These are phyloP conservation scores for Rhododendron ovatum DNA, from an alignment of 148 eudicot species.

Conservation along the genomic window DNA sequence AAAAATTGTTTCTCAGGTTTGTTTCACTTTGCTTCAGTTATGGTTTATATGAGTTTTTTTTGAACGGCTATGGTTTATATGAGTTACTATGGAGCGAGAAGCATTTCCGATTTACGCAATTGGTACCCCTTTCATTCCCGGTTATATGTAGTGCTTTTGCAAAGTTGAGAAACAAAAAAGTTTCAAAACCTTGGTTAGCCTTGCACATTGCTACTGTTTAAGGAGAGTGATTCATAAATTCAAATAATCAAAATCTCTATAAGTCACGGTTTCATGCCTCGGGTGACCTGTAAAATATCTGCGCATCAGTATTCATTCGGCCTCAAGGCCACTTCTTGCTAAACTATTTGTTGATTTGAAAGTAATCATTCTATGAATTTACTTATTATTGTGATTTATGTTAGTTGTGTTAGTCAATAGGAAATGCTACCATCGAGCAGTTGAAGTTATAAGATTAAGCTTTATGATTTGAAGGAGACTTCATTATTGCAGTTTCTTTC, in stretches of 20 bases:
- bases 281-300: not conserved
- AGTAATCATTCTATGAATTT: not conserved
- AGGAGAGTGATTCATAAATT: not conserved
- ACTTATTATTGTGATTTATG: not conserved
- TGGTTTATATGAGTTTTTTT: not conserved
- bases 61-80: not conserved
- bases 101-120: not conserved
- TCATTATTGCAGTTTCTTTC: not conserved
- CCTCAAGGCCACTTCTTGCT: not conserved
- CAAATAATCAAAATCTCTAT: not conserved
- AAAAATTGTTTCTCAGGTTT: conserved; percentile 90
- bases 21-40: not conserved
- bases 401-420: not conserved
- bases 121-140: not conserved
- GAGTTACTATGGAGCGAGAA: not conserved
- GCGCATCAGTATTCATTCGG: not conserved
- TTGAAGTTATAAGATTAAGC: not conserved
- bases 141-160: not conserved
- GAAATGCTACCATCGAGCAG: not conserved
- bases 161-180: not conserved
- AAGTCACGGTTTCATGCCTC: not conserved
- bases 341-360: not conserved
- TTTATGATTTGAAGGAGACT: not conserved
- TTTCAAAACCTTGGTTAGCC: not conserved
- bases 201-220: not conserved